Percentiles rank a stretch among this genome's conserved stretches.
Conservation (phyloP, 345 rosid species). For the Linum lewisii region DNA sequence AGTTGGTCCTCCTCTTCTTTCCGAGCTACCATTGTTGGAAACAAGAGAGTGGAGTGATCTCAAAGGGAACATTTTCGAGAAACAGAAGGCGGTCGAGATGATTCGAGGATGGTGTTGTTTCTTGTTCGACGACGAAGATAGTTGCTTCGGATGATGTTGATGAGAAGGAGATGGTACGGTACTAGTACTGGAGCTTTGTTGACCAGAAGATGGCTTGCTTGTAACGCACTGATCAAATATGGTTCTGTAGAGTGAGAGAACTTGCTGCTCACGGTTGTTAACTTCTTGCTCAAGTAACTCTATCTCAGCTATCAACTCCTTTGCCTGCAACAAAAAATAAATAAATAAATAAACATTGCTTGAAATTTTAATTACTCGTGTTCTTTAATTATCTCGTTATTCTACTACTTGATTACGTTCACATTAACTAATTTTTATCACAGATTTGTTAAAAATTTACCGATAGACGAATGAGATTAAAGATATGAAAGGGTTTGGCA, state of each 20-base stretch:
- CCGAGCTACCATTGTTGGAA: constrained; percentile 21
- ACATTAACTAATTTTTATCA: no score
- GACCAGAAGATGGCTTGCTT: constrained; percentile 32
- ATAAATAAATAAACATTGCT: no score
- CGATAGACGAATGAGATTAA: no score
- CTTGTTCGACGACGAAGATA: constrained; percentile 14
- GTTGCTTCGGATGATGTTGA: constrained; percentile 51
- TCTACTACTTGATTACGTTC: no score
- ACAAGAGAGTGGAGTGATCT: constrained; percentile 49
- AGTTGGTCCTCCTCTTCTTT: no score
- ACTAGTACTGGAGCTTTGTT: constrained; percentile 34
- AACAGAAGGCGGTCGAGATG: constrained; percentile 76
- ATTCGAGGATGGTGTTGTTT: constrained; percentile 63
- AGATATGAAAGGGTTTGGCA: no score
- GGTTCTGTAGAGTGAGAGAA: constrained; percentile 67
- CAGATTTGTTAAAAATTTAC: no score
- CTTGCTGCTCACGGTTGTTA: constrained; percentile 65
- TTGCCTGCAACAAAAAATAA: constrained; percentile 43
- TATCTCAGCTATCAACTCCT: constrained; percentile 71
- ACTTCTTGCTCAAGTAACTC: constrained; percentile 84
- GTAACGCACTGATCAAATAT: constrained; percentile 44
- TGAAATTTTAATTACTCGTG: no score
- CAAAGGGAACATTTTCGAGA: constrained; percentile 56
- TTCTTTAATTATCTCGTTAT: no score
- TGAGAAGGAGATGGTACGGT: constrained; percentile 61